Evolutionary conservation across 2,329 filamentous ascomycete species (phyloP), one percentile per base, ranked within the genome.

Genomic region (Hyphodiscus sp.): DNA sequence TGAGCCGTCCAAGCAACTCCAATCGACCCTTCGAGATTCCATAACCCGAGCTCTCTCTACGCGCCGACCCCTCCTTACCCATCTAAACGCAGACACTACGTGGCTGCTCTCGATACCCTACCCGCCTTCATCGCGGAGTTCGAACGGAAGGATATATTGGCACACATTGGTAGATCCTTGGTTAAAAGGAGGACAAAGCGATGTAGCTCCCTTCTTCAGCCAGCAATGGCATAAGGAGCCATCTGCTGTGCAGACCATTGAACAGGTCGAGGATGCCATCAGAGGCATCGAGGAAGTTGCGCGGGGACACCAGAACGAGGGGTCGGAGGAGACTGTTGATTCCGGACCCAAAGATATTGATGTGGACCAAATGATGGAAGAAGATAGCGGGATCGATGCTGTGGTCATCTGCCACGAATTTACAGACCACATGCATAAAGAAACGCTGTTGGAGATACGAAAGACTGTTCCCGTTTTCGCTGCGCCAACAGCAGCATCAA

Each of bases 151-250:
- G 18, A 26, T 44, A 41, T 83, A 79, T 60, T 86, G 78, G 72
- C 86, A 86, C 62, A 73, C 87, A 48, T 68, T 87, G 19, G 74
- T 87, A 44, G 83, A 86, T 62, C 83, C 83, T 0, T 87, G 83
- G 83, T 72, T 87, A 2, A 69, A 73, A 16, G 83, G 83, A 2
- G 74, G 78, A 0, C 83, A 87, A 67, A 78, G 73, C 53, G 83
- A 87, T 64, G 77, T 85, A 10, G 80, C 80, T 1, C 69, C 70
- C 45, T 86, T 82, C 79, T 86, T 87, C 66, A 81, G 77, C 48
- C 80, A 80, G 61, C 83, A 87, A 66, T 83, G 76, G 74, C 83
- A 87, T 64, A 73, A 77, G 1, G 73, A 73, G 0, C 66, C 76
- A 50, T 79, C 80, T 49, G 74, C 73, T 13, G 73, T 85, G 13